phyloP scores from a whole-genome alignment of 139 green algal species.

The Picochlorum sp. region DNA sequence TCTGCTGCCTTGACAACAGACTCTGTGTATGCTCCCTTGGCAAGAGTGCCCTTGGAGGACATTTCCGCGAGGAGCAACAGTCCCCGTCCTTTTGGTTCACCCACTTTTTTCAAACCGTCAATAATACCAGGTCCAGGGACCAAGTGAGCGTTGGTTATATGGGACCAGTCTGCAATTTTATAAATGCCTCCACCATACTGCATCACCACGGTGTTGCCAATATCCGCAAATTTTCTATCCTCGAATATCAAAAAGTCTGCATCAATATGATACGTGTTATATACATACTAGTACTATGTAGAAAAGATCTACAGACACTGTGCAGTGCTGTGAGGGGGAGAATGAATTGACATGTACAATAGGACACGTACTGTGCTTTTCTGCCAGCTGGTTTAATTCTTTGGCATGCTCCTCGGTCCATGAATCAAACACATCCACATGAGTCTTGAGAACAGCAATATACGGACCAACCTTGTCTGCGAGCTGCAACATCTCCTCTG shows the following conservation, averaged over 20 bases:
- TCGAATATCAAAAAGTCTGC: constrained; percentile 98
- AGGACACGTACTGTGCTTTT: constrained; percentile 67
- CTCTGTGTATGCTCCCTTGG: constrained; percentile 80
- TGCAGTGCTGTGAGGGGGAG: too few relatives aligned
- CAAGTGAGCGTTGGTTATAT: constrained; percentile 97
- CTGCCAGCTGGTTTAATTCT: constrained; percentile 56
- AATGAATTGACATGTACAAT: background rate
- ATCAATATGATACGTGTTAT: background rate
- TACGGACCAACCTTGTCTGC: constrained; percentile 86
- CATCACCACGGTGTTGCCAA: constrained; percentile 95
- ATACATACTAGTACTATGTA: too few relatives aligned
- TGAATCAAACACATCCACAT: constrained; percentile 89
- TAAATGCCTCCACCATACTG: constrained; percentile 82
- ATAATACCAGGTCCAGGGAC: constrained; percentile 94
- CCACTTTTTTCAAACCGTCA: constrained; percentile 77
- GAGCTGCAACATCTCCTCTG: constrained; percentile 80
- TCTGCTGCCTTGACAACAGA: constrained; percentile 68
- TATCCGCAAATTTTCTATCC: constrained; percentile 99
- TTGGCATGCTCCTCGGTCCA: constrained; percentile 37
- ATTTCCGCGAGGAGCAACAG: constrained; percentile 91
- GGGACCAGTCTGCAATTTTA: constrained; percentile 89
- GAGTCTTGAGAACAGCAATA: constrained; percentile 97
- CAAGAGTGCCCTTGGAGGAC: constrained; percentile 87
- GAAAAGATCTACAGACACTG: too few relatives aligned
- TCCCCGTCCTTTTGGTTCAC: constrained; percentile 38